Conservation (phyloP, 805 yeast species). For the Candida xyloterini region DNA sequence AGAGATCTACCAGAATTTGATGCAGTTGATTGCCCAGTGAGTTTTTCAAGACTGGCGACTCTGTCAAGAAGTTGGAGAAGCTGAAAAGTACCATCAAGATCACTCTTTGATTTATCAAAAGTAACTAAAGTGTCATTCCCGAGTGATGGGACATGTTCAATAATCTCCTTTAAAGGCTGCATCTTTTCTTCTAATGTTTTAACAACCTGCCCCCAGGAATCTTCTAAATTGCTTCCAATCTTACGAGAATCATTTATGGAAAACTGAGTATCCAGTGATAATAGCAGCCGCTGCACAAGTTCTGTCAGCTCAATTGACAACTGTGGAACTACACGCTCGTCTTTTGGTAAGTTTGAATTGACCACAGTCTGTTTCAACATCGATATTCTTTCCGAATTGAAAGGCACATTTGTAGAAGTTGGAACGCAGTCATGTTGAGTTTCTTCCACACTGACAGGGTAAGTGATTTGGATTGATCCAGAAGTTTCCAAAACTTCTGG, state of each 20-base stretch:
- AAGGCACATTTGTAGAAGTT: neutral
- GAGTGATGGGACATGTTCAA: neutral
- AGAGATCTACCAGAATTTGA: neutral
- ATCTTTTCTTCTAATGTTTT: neutral
- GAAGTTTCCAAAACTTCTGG: constrained; percentile 23
- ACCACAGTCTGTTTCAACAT: neutral
- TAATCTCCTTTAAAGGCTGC: neutral
- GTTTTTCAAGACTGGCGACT: neutral
- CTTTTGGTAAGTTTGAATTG: neutral
- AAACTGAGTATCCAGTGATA: neutral
- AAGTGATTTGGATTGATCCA: constrained; percentile 5
- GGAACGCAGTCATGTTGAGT: neutral
- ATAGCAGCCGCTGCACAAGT: neutral
- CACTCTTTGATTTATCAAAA: too few relatives aligned
- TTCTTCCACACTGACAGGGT: neutral
- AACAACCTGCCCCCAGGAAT: neutral
- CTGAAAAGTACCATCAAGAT: neutral
- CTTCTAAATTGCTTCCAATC: neutral
- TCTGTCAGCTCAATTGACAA: neutral
- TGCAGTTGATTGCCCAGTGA: neutral
- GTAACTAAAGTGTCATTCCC: too few relatives aligned
- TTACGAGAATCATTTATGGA: neutral
- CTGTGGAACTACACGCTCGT: neutral
- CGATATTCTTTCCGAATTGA: neutral
- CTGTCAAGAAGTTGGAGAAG: constrained; percentile 1